Evolutionary conservation across 2,329 filamentous ascomycete species (phyloP), one percentile per base, ranked within the genome.

Genomic region (Lithohypha guttulata): DNA sequence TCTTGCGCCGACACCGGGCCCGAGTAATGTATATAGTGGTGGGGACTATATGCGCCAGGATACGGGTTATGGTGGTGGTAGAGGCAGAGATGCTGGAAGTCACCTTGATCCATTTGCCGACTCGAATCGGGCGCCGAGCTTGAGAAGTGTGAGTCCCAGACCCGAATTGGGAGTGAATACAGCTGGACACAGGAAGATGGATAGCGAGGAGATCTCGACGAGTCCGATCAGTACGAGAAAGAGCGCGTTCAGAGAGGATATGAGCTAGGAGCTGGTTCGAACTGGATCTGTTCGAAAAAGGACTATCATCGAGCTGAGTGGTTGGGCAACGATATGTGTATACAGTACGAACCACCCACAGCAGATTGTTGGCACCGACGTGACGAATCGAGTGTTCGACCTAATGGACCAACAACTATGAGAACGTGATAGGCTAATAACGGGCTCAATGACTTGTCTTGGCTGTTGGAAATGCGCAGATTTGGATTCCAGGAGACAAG

Each of bases 121-220:
- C 51, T 69, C 74, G 20, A 75, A 72, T 3, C 77, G 76, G 56
- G 64, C 70, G 46, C 79, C 75, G 45, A 73, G 73, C 53, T 54
- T 75, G 42, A 73, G 82, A 40, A 81, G 81, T 18, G 77, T 87
- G 20, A 89, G 82, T 58, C 83, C 84, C 2, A 61, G 83, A 49
- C 84, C 84, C n/a, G 73, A 81, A 49, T 67, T 76, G 34, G 69
- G 37, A 10, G 11, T 38, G 10, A 33, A 31, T 22, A 39, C 68
- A 20, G 57, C 60, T 25, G 46, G 28, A 51, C 50, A 19, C 43
- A 52, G 11, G 19, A 55, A 54, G 14, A 61, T 56, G 36, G 61
- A 55, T 10, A 63, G 40, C 19, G 47, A 44, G n/a, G 47, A 43
- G 17, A 46, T 44, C n/a, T 43, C 41, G 19, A 46, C 43, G 8